Percentiles rank a stretch among this genome's conserved stretches.
Evolutionary conservation across 83 land plant species (phyloP).

Genomic region (Larix sibirica): DNA sequence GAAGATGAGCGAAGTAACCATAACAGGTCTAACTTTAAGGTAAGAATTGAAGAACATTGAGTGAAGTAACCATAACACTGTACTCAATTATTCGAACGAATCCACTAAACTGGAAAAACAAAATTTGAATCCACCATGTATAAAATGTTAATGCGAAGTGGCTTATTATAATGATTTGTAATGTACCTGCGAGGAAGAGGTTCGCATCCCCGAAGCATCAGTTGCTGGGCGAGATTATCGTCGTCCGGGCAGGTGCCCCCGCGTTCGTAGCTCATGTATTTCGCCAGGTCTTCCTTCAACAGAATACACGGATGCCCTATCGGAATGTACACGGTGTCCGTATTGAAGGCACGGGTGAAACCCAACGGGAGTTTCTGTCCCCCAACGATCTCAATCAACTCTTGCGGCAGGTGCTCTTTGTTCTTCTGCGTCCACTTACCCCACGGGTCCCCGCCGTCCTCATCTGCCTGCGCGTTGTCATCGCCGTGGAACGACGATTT

Average conservation of each 20-base stretch:
- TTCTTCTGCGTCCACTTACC: not conserved
- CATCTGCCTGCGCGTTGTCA: not conserved
- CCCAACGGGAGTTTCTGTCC: conserved; percentile 64
- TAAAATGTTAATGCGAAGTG: too few relatives aligned
- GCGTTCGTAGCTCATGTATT: conserved; percentile 66
- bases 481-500: conserved; percentile 9
- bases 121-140: too few relatives aligned
- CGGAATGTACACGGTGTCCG: conserved; percentile 65
- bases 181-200: conserved; percentile 26
- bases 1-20: too few relatives aligned
- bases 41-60: too few relatives aligned
- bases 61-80: too few relatives aligned
- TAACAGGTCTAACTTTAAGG: too few relatives aligned
- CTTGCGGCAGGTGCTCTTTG: conserved; percentile 29
- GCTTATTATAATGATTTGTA: too few relatives aligned
- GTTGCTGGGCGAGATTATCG: conserved; percentile 60
- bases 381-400: conserved; percentile 54
- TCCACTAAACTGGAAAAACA: too few relatives aligned
- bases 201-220: conserved; percentile 74
- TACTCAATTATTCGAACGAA: too few relatives aligned
- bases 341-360: conserved; percentile 54
- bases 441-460: not conserved
- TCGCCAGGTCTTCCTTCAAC: conserved; percentile 48
- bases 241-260: conserved; percentile 69
- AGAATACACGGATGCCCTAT: conserved; percentile 73